Conservation (phyloP, 2,329 filamentous ascomycete species). For the Alternaria metachromatica region DNA sequence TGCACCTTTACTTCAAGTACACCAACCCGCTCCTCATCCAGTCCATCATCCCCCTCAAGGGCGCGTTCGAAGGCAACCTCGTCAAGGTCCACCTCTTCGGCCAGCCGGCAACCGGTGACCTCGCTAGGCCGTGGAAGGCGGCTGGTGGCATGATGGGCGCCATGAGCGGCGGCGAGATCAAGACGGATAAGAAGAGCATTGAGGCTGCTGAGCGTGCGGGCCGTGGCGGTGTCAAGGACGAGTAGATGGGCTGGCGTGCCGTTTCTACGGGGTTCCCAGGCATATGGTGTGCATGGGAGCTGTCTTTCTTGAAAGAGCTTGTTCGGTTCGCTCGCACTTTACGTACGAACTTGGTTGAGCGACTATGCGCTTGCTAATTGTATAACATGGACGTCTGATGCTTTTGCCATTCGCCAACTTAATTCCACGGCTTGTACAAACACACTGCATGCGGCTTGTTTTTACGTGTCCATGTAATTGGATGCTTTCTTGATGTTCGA, state of each 20-base stretch:
- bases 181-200: slow-evolving; percentile 76
- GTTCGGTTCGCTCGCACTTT: neutral
- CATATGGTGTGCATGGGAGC: neutral
- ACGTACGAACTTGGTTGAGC: neutral
- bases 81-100: slow-evolving; percentile 95
- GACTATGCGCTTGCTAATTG: slow-evolving; percentile 1
- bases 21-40: slow-evolving; percentile 99
- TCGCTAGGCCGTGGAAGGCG: slow-evolving; percentile 96
- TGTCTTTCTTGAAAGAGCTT: neutral
- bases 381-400: slow-evolving; percentile 6
- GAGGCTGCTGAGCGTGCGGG: slow-evolving; percentile 60
- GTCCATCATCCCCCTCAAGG: slow-evolving; percentile 97
- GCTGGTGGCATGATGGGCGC: slow-evolving; percentile 81
- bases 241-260: slow-evolving; percentile 43
- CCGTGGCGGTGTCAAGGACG: slow-evolving; percentile 60
- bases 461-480: neutral
- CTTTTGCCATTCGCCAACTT: neutral
- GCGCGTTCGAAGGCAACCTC: slow-evolving; percentile 91
- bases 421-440: neutral
- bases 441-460: neutral
- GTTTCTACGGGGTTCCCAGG: neutral
- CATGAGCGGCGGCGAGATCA: slow-evolving; percentile 73
- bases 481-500: neutral
- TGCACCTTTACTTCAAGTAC: slow-evolving; percentile 99
- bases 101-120: slow-evolving; percentile 83